Evolutionary conservation across 345 rosid species (phyloP).

Genomic region (Hypericum androsaemum): DNA sequence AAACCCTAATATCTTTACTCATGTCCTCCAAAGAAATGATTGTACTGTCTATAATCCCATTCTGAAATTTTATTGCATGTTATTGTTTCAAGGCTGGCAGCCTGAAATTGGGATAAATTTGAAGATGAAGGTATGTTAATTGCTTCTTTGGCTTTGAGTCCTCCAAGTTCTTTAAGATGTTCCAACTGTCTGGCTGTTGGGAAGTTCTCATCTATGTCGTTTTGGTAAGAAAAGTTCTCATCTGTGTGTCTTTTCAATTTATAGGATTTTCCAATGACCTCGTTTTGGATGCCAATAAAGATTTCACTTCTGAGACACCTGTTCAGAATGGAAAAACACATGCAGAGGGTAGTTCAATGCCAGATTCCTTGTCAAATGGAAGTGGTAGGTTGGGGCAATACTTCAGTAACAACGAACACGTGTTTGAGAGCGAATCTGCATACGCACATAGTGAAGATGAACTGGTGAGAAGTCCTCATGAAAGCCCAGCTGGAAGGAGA

Average conservation of each 20-base stretch:
- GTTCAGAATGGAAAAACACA: slow-evolving; percentile 39
- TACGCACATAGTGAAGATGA: slow-evolving; percentile 72
- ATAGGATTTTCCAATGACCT: slow-evolving; percentile 85
- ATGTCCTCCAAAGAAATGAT: too few relatives aligned
- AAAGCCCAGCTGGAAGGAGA: slow-evolving; percentile 58
- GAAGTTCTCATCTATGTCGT: too few relatives aligned
- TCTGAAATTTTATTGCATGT: background rate
- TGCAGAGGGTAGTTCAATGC: slow-evolving; percentile 40
- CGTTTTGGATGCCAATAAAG: slow-evolving; percentile 38
- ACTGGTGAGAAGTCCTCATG: slow-evolving; percentile 70
- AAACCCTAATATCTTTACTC: background rate
- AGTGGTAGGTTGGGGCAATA: slow-evolving; percentile 38
- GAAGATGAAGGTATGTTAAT: slow-evolving; percentile 72
- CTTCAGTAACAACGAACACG: slow-evolving; percentile 36
- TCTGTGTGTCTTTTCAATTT: slow-evolving; percentile 11
- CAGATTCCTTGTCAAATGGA: slow-evolving; percentile 40
- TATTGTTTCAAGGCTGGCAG: slow-evolving; percentile 60
- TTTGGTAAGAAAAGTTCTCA: slow-evolving; percentile 12
- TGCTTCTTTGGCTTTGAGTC: slow-evolving; percentile 1
- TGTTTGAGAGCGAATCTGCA: slow-evolving; percentile 48
- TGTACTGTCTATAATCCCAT: too few relatives aligned
- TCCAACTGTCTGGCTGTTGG: background rate
- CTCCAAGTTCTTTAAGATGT: background rate
- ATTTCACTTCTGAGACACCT: slow-evolving; percentile 8
- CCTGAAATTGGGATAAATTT: slow-evolving; percentile 99